Base-by-base conservation (phyloP, 257 asterid species). In the Haberlea rhodopensis region DNA sequence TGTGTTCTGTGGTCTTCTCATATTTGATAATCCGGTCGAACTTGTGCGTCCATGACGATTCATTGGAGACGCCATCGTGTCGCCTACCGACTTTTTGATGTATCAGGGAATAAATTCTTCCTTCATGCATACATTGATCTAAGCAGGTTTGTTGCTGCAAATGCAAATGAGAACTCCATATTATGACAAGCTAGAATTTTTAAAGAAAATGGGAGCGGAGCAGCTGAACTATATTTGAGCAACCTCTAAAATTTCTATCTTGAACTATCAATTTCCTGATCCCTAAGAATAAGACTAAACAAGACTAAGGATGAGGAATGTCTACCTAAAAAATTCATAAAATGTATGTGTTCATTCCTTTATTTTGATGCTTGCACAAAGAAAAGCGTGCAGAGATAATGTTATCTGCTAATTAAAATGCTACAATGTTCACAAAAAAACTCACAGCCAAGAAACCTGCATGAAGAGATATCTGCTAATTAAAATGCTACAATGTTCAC, bases 1-100 rank as follows among this genome's bases (percentile, higher is more conserved):
- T n/a, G n/a, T 91, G 64, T 81, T 79, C 62, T 82, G 94, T 7
- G 96, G 90, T n/a, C n/a, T 53, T 83, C 77, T 73, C 75, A 81
- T 57, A 68, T n/a, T 68, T 26, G 76, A 67, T 16, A n/a, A 73
- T 59, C 83, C n/a, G n/a, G n/a, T n/a, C 70, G 95, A 77, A 40
- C 90, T 79, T 2, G 89, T 74, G 6, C 90, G 87, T 28, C 52
- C 27, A 63, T 87, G 91, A 34, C 71, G 82, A 51, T 81, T 80
- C 79, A 74, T 1, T 48, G 88, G 80, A 29, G 87, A 75, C 6
- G 82, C 65, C 85, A 73, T 83, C 23, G 69, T 26, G 70, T 53
- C 8, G 78, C 68, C 53, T 57, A 51, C 52, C 70, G 67, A 9
- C 69, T 24, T 10, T 53, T 58, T 54, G 67, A 57, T 27, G 67